Conservation (phyloP, 2,329 filamentous ascomycete genomes). For the Monilinia vaccinii-corymbosi region DNA sequence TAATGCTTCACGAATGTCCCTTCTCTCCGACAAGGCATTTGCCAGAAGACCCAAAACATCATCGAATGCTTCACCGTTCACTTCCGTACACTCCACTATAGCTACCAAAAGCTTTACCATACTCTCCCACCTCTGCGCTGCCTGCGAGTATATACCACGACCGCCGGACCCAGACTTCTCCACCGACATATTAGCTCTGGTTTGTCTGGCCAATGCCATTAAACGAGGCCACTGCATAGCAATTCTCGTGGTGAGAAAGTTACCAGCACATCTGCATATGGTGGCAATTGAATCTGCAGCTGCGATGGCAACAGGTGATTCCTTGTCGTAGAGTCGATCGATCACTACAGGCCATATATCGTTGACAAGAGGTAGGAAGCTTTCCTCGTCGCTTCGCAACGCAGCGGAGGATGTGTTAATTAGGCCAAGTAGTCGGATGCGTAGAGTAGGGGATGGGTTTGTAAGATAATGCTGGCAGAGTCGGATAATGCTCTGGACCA, state of each 20-base stretch:
- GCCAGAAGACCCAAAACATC: slow-evolving; percentile 56
- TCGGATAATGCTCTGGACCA: slow-evolving; percentile 71
- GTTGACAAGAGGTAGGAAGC: slow-evolving; percentile 83
- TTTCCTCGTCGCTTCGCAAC: slow-evolving; percentile 67
- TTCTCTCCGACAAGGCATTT: slow-evolving; percentile 37
- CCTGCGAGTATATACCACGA: slow-evolving; percentile 51
- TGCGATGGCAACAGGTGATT: slow-evolving; percentile 59
- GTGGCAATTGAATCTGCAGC: slow-evolving; percentile 59
- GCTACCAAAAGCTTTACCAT: slow-evolving; percentile 48
- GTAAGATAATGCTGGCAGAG: slow-evolving; percentile 88
- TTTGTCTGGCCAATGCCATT: slow-evolving; percentile 40
- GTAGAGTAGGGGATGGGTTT: slow-evolving; percentile 69
- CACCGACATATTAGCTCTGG: slow-evolving; percentile 34
- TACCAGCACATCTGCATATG: slow-evolving; percentile 64
- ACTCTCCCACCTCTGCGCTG: slow-evolving; percentile 55
- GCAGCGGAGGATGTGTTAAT: slow-evolving; percentile 63
- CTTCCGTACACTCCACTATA: slow-evolving; percentile 51
- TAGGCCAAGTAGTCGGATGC: slow-evolving; percentile 69
- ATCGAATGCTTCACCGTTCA: slow-evolving; percentile 65
- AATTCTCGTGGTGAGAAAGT: slow-evolving; percentile 72
- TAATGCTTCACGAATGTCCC: slow-evolving; percentile 46
- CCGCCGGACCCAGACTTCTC: slow-evolving; percentile 29
- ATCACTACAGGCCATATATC: slow-evolving; percentile 80
- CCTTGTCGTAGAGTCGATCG: slow-evolving; percentile 54
- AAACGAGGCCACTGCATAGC: slow-evolving; percentile 60